A percentile compares a stretch with the other conserved stretches of the same genome.
Conservation (phyloP, 176 grass and related monocot species). For the Rhynchospora pubera region DNA sequence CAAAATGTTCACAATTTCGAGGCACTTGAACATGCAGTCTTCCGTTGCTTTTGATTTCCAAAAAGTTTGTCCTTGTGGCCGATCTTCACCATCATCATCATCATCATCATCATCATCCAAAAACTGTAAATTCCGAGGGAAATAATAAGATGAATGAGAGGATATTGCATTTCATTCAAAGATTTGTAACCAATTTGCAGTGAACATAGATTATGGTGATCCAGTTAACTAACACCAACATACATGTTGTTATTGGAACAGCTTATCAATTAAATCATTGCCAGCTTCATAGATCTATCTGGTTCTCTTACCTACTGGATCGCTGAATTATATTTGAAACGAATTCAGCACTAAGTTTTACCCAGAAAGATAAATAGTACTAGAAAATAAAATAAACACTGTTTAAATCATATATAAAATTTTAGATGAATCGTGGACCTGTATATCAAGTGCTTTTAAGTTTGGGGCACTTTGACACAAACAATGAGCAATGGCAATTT, state of each 20-base stretch:
- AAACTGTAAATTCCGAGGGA: background rate
- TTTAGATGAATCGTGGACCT: background rate
- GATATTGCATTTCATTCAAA: too few species aligned
- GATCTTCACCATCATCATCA: background rate
- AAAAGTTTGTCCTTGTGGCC: background rate
- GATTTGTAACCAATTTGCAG: background rate
- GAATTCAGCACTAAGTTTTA: background rate
- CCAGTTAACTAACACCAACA: background rate
- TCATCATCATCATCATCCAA: too few species aligned
- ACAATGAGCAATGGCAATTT: slow-evolving; percentile 26
- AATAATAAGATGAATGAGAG: too few species aligned
- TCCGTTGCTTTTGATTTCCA: background rate
- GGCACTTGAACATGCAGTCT: background rate
- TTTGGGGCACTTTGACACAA: slow-evolving; percentile 43
- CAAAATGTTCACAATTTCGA: background rate
- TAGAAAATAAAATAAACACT: background rate
- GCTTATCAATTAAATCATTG: background rate
- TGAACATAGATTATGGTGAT: background rate
- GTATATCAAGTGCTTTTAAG: slow-evolving; percentile 20
- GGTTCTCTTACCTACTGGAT: background rate
- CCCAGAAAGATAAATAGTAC: background rate
- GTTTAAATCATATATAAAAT: background rate
- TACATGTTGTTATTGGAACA: background rate
- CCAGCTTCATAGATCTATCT: background rate
- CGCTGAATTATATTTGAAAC: background rate